Percentiles rank a stretch among this genome's conserved stretches.
These are phyloP conservation scores for Oenanthe javanica DNA, from an alignment of 140 eudicot species.

Conservation along the genomic window DNA sequence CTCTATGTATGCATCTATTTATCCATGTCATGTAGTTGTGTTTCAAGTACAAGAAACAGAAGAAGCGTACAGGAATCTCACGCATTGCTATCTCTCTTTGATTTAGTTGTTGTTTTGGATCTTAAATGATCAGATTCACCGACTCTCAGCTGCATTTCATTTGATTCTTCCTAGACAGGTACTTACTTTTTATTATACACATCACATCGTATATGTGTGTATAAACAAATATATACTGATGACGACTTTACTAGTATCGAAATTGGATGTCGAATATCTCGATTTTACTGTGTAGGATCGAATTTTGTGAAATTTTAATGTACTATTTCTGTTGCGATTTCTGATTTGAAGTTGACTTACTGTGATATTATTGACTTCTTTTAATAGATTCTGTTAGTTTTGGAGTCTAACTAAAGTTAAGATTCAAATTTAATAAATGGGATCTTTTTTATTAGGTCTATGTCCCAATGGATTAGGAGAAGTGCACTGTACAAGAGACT, in stretches of 20 bases:
- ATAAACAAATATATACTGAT: background rate
- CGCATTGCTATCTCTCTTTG: background rate
- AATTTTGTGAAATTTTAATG: background rate
- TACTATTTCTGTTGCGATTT: background rate
- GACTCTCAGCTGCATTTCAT: background rate
- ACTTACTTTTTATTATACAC: background rate
- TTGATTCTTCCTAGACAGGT: background rate
- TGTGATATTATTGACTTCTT: background rate
- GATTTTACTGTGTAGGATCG: background rate
- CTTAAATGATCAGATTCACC: background rate
- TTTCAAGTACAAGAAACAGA: background rate
- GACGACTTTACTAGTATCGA: background rate
- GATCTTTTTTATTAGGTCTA: background rate
- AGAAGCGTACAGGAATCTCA: background rate
- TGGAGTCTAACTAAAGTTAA: background rate
- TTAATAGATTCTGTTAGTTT: background rate
- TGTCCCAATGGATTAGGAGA: background rate
- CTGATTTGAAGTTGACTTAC: background rate
- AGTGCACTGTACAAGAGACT: background rate
- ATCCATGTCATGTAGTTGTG: background rate
- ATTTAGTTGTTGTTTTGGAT: background rate
- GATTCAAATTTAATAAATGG: background rate
- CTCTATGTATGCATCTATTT: background rate
- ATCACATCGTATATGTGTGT: background rate
- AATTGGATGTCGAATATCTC: background rate